Conservation (phyloP, 306 rosid species). For the Begonia fuchsioides region DNA sequence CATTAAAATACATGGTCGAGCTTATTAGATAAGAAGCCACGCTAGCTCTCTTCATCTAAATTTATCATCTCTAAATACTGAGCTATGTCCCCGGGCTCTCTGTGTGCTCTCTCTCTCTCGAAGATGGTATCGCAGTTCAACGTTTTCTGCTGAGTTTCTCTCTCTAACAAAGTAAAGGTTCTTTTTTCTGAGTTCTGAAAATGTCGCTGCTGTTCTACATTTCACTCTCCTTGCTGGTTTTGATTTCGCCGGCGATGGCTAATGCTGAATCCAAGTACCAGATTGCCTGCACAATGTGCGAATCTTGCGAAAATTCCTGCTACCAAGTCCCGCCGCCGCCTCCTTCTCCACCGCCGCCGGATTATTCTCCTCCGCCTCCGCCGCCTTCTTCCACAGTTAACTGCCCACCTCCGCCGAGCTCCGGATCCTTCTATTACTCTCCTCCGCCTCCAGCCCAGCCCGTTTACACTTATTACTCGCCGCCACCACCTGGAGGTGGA, state of each 20-base stretch:
- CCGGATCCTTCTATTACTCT: slow-evolving; percentile 34
- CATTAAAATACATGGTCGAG: neutral
- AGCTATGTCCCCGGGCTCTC: too few relatives aligned
- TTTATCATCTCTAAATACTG: too few relatives aligned
- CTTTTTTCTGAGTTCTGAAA: neutral
- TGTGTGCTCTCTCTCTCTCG: neutral
- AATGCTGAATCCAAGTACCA: slow-evolving; percentile 31
- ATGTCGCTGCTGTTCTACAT: neutral
- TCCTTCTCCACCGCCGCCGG: slow-evolving; percentile 27
- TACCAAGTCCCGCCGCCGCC: slow-evolving; percentile 25
- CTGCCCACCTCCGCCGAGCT: slow-evolving; percentile 57
- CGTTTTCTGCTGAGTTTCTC: neutral
- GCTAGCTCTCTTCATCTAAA: too few relatives aligned
- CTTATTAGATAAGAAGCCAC: slow-evolving; percentile 9
- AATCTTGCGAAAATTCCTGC: slow-evolving; percentile 75
- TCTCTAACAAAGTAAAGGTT: neutral
- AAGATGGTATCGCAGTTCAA: too few relatives aligned
- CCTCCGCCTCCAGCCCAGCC: slow-evolving; percentile 63
- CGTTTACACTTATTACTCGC: slow-evolving; percentile 19
- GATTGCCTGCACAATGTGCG: slow-evolving; percentile 91
- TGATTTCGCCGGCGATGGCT: neutral
- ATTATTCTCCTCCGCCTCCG: slow-evolving; percentile 15
- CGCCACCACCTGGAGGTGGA: slow-evolving; percentile 30
- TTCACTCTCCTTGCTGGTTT: neutral
- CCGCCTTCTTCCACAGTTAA: slow-evolving; percentile 7